A percentile compares a stretch with the other conserved stretches of the same genome.
Evolutionary conservation across 306 rosid species (phyloP).

Genomic region (Trifolium pratense): DNA sequence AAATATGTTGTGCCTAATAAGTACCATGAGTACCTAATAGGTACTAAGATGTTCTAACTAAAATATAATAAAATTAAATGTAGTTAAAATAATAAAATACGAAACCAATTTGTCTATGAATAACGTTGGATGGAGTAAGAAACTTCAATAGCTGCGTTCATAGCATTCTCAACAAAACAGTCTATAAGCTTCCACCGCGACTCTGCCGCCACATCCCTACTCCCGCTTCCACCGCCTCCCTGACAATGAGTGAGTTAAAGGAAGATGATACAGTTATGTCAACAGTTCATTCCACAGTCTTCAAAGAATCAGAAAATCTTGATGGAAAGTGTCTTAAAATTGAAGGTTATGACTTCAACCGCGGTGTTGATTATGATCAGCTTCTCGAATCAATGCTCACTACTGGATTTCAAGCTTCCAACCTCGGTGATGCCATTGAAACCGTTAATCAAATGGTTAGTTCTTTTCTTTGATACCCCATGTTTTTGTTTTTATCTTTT

Average conservation of each 20-base stretch:
- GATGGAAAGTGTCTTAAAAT: conserved; percentile 62
- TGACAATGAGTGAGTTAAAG: conserved; percentile 48
- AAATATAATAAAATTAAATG: too few species aligned
- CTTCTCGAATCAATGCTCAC: conserved; percentile 66
- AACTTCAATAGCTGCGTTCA: too few species aligned
- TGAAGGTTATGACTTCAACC: conserved; percentile 86
- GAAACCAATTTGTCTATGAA: too few species aligned
- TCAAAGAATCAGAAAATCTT: conserved; percentile 71
- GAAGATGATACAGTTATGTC: conserved; percentile 37
- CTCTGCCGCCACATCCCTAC: too few species aligned
- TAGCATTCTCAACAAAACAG: too few species aligned
- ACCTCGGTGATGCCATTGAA: conserved; percentile 78
- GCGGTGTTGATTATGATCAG: conserved; percentile 64
- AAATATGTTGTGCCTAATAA: too few species aligned
- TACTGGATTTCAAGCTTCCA: conserved; percentile 93
- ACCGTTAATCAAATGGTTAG: conserved; percentile 93
- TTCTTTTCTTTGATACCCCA: conserved; percentile 25
- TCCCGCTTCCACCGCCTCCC: too few species aligned
- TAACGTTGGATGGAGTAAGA: too few species aligned
- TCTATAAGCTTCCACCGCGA: too few species aligned
- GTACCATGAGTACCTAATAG: too few species aligned
- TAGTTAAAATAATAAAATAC: too few species aligned
- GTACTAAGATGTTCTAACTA: too few species aligned
- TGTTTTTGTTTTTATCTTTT: not conserved
- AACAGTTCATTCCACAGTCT: conserved; percentile 61